Percentiles rank a stretch among this genome's conserved stretches.
Conservation (phyloP, 2,329 filamentous ascomycete species). For the Ceratocystis variospora region DNA sequence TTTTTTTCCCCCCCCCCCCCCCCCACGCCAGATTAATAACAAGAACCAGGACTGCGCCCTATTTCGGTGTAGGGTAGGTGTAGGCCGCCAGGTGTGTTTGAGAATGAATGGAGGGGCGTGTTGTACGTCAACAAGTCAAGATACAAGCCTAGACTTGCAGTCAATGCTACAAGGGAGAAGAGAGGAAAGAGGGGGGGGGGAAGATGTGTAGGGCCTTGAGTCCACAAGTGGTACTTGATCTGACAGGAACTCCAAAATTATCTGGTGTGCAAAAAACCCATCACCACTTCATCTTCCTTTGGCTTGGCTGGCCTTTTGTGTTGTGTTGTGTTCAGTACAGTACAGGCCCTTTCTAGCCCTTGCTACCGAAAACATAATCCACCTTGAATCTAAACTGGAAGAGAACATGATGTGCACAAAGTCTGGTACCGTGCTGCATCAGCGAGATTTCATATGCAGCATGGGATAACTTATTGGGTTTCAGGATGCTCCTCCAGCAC, state of each 20-base stretch:
- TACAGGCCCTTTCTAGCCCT: not conserved
- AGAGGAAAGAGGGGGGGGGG: not conserved
- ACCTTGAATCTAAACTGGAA: conserved; percentile 2
- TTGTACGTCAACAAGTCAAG: not conserved
- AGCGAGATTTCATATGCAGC: conserved; percentile 3
- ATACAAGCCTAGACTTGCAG: not conserved
- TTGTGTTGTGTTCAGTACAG: not conserved
- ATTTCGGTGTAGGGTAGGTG: not conserved
- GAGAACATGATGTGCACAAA: conserved; percentile 7
- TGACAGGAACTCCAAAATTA: not conserved
- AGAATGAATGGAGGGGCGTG: not conserved
- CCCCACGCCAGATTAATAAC: conserved; percentile 5
- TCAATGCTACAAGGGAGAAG: not conserved
- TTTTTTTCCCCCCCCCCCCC: no score
- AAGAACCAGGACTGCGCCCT: not conserved
- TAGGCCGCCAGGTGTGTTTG: not conserved
- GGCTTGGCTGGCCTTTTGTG: not conserved
- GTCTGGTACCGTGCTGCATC: not conserved
- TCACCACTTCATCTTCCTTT: not conserved
- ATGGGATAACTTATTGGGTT: not conserved
- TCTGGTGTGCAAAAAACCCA: not conserved
- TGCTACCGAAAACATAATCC: not conserved
- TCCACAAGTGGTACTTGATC: not conserved
- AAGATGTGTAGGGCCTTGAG: not conserved
- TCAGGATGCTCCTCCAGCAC: conserved; percentile 1